phyloP scores from a whole-genome alignment of 441 rosid species.

The Pelargonium citronellum region DNA sequence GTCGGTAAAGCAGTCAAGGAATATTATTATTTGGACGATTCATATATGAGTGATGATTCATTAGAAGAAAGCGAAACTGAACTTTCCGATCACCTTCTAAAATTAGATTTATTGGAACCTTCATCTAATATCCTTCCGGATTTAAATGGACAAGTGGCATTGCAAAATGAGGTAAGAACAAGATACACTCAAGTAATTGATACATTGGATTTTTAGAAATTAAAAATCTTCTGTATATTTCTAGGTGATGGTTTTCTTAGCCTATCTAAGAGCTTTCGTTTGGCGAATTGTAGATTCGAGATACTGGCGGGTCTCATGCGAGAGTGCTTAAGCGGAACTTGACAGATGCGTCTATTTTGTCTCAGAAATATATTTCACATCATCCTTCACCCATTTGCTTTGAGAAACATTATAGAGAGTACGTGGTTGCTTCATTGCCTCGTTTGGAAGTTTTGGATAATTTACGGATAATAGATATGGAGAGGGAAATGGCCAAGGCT shows the following conservation, averaged over 20 bases:
- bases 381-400: constrained; percentile 50
- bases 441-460: constrained; percentile 36
- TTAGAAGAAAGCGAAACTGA: constrained; percentile 19
- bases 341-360: constrained; percentile 14
- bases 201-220: not conserved
- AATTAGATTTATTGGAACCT: constrained; percentile 12
- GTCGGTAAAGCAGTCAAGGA: constrained; percentile 19
- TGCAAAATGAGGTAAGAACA: constrained; percentile 19
- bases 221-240: constrained; percentile 12
- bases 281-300: constrained; percentile 28
- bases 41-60: constrained; percentile 6
- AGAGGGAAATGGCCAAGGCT: constrained; percentile 30
- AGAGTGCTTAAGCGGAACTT: constrained; percentile 16
- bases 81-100: constrained; percentile 23
- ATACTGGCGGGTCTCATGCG: constrained; percentile 11
- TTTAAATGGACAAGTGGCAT: constrained; percentile 11
- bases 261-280: constrained; percentile 23
- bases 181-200: not conserved
- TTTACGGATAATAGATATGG: constrained; percentile 25
- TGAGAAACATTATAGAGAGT: constrained; percentile 41
- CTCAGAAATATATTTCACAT: constrained; percentile 32
- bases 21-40: constrained; percentile 13
- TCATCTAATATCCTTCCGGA: constrained; percentile 15
- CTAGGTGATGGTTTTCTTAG: constrained; percentile 19
- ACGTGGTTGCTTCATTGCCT: constrained; percentile 36